Percentiles rank a stretch among this genome's conserved stretches.
phyloP scores from a whole-genome alignment of 2,329 filamentous ascomycete genomes.

The Trichoderma semiorbis region DNA sequence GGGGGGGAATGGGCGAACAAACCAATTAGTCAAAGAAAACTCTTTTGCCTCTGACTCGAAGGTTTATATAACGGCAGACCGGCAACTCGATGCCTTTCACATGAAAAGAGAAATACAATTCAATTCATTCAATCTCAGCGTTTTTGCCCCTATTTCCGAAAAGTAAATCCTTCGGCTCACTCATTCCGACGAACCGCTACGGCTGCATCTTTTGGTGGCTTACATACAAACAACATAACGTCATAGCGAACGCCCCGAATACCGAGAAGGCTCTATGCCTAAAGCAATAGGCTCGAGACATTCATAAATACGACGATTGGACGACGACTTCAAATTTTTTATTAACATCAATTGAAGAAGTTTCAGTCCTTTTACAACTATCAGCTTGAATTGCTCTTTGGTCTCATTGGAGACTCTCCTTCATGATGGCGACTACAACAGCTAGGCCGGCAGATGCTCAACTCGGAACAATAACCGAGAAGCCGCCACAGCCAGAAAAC shows the following conservation, averaged over 20 bases:
- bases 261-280: not conserved
- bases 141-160: not conserved
- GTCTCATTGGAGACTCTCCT: not conserved
- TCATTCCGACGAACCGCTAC: not conserved
- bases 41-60: not conserved
- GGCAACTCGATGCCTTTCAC: not conserved
- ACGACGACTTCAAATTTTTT: not conserved
- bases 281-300: not conserved
- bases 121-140: not conserved
- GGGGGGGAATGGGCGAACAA: not conserved
- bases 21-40: not conserved
- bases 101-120: not conserved
- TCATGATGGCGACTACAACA: conserved; percentile 10
- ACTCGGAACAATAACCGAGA: not conserved
- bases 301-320: not conserved
- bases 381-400: not conserved
- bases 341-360: not conserved
- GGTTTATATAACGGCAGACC: not conserved
- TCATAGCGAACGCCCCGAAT: not conserved
- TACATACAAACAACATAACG: not conserved
- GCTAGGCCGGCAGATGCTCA: not conserved
- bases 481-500: conserved; percentile 6
- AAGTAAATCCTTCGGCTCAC: not conserved
- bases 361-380: not conserved
- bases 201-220: not conserved